A percentile compares a stretch with the other conserved stretches of the same genome.
phyloP scores from a whole-genome alignment of 371 early-diverging fungal species.

The Fennellomyces sp. region DNA sequence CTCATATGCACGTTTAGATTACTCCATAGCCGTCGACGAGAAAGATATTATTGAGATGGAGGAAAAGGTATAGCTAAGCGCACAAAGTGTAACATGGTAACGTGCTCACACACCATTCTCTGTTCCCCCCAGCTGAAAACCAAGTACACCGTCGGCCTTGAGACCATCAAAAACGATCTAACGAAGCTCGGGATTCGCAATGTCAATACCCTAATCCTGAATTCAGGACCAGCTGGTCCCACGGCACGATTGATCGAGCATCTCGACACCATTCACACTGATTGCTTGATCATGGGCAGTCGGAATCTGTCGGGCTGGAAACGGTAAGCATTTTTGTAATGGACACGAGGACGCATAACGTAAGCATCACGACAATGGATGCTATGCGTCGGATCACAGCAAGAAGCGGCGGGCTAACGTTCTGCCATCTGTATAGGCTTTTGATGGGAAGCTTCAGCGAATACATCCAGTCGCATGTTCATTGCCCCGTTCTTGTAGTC shows the following conservation, averaged over 20 bases:
- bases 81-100: neutral
- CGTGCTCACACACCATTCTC: neutral
- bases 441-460: slow-evolving; percentile 59
- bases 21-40: slow-evolving; percentile 7
- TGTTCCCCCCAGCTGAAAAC: neutral
- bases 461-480: slow-evolving; percentile 44
- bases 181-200: neutral
- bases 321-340: slow-evolving; percentile 27
- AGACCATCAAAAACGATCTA: slow-evolving; percentile 12
- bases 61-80: slow-evolving; percentile 28
- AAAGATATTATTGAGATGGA: slow-evolving; percentile 15
- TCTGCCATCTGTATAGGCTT: slow-evolving; percentile 32
- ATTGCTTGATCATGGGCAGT: slow-evolving; percentile 52
- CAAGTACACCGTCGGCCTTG: slow-evolving; percentile 6
- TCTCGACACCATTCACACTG: slow-evolving; percentile 26
- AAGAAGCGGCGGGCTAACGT: neutral
- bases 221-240: slow-evolving; percentile 29
- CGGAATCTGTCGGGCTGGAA: slow-evolving; percentile 52
- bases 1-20: too few relatives aligned
- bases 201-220: slow-evolving; percentile 26
- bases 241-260: slow-evolving; percentile 42
- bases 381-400: neutral
- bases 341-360: slow-evolving; percentile 3
- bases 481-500: slow-evolving; percentile 53
- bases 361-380: neutral